Evolutionary conservation across 805 yeast genomes (phyloP).

Genomic region (Diddensiella transvaalensis): DNA sequence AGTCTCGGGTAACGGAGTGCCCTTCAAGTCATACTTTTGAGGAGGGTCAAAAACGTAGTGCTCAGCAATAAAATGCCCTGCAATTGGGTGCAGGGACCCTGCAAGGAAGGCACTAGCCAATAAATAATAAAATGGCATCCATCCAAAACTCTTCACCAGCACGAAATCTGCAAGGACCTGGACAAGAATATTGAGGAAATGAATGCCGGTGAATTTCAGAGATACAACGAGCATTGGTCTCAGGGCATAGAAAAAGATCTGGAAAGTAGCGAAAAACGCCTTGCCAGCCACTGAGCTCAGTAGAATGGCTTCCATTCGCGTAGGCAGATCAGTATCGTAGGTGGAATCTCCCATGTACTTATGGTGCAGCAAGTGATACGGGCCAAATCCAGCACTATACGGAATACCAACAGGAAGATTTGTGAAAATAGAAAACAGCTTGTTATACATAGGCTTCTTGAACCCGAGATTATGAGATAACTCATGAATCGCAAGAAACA

Average conservation of each 20-base stretch:
- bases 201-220: conserved; percentile 70
- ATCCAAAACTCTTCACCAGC: conserved; percentile 60
- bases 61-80: conserved; percentile 95
- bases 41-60: conserved; percentile 74
- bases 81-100: conserved; percentile 89
- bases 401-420: conserved; percentile 90
- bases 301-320: conserved; percentile 67
- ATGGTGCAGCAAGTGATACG: conserved; percentile 89
- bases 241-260: conserved; percentile 82
- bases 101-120: conserved; percentile 78
- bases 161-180: conserved; percentile 59
- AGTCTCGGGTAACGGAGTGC: conserved; percentile 57
- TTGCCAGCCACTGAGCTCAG: conserved; percentile 79
- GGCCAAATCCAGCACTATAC: conserved; percentile 81
- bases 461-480: conserved; percentile 80
- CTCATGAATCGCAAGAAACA: conserved; percentile 86
- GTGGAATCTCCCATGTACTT: conserved; percentile 82
- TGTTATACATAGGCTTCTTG: conserved; percentile 72
- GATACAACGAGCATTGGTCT: conserved; percentile 84
- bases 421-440: conserved; percentile 69
- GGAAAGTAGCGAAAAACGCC: conserved; percentile 86
- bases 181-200: conserved; percentile 57
- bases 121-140: conserved; percentile 61
- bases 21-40: conserved; percentile 33
- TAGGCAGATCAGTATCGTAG: conserved; percentile 86